Conservation (phyloP, 1,284 basidiomycete genomes). For the Marasmius tenuissimus region DNA sequence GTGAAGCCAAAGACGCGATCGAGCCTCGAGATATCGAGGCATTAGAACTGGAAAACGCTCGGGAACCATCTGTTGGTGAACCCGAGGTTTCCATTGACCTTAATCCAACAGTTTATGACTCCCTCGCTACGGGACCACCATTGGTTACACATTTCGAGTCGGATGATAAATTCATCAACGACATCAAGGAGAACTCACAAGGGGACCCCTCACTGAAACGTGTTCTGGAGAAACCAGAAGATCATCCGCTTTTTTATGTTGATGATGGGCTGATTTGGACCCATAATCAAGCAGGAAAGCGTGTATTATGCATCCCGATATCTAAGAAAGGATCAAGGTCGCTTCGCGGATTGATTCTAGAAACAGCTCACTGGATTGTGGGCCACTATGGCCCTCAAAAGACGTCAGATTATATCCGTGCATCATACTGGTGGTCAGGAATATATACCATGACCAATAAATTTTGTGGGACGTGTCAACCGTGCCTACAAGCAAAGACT, state of each 20-base stretch:
- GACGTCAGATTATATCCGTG: slow-evolving; percentile 25
- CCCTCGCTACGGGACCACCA: neutral
- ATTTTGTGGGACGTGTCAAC: slow-evolving; percentile 20
- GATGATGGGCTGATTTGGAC: neutral
- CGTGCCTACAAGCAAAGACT: slow-evolving; percentile 16
- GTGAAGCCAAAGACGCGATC: neutral
- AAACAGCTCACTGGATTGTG: slow-evolving; percentile 22
- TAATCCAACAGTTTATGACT: neutral
- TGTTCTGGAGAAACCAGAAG: slow-evolving; percentile 12
- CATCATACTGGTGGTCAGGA: slow-evolving; percentile 34
- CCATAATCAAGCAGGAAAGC: neutral
- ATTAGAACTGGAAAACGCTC: neutral
- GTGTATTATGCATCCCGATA: neutral
- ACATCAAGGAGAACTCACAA: neutral
- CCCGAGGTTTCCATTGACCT: slow-evolving; percentile 3
- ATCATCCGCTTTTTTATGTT: neutral
- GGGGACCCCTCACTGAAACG: slow-evolving; percentile 15
- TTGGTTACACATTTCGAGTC: neutral
- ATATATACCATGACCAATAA: slow-evolving; percentile 18
- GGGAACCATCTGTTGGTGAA: neutral
- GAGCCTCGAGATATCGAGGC: slow-evolving; percentile 8
- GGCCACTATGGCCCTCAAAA: slow-evolving; percentile 24
- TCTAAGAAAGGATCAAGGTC: neutral
- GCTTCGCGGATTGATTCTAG: slow-evolving; percentile 20
- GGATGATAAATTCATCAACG: neutral